Evolutionary conservation across 345 rosid genomes (phyloP), one percentile per base, ranked within the genome.

Genomic region (Salix udensis): DNA sequence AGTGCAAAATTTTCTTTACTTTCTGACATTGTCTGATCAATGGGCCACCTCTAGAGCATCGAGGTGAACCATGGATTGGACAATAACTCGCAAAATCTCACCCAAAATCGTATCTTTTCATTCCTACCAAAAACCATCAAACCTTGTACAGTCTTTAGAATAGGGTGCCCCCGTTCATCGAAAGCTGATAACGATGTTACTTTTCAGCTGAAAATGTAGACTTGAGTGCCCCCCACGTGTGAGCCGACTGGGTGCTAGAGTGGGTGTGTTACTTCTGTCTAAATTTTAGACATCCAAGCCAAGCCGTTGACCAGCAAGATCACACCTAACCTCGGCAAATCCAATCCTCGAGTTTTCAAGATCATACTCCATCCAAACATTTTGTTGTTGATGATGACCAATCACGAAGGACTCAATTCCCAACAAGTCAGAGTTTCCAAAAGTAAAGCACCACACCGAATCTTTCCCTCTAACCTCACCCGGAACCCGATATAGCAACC

Each of bases 341-440:
- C 97, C 97, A 66, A 92, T 89, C 88, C 97, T 92, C 39, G 94
- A 92, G 6, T 84, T 87, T 9, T 78, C 87, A 6, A 92, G 72
- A 86, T 92, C 97, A 81, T 85, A 92, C 85, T 92, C 97, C 90
- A 92, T 81, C 97, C 97, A 92, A 71, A 90, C 83, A 81, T 92
- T 89, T 55, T 89, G 94, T 53, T 92, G 97, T 81, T 92, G 97
- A 77, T 89, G 92, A 72, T 92, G 89, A 12, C 97, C 97, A 55
- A 92, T 92, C 84, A 92, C 87, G 67, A 88, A 90, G 26, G 97
- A 88, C 61, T 89, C 94, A 4, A 89, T 79, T 10, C 97, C 94
- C 71, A 92, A 5, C 61, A 89, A 81, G 72, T 92, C 94, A 5
- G 94, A 92, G 80, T 90, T 92, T 40, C 97, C 97, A 74, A 92